Evolutionary conservation across 257 asterid genomes (phyloP), one percentile per base, ranked within the genome.

Genomic region (Salvia miltiorrhiza): DNA sequence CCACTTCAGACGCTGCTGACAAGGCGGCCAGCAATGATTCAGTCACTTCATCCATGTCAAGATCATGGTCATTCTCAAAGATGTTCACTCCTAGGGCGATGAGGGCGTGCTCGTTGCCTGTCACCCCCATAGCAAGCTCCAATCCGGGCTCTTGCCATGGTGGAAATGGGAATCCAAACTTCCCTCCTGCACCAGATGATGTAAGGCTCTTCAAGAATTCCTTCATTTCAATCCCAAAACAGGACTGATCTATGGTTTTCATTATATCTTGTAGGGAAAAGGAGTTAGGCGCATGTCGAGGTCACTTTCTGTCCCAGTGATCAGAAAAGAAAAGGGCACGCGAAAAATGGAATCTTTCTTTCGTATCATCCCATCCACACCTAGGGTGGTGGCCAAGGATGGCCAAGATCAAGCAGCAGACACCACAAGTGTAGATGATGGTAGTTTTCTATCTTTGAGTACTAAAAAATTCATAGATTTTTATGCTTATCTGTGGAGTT

Each of bases 331-430:
- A 8, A 78, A 81, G 62, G 80, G 78, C 73, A 59, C 73, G 33
- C 79, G 79, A 60, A 86, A 77, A 77, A 73, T 59, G 65, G 98
- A 92, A 75, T 79, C 90, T 3, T 83, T 87, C 81, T 87, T 86
- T 71, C 95, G 98, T 47, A 94, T 92, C 24, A 80, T 92, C 65
- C 95, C 97, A 9, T 74, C 96, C 72, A 92, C 97, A 39, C 97
- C 97, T 57, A 77, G 71, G 40, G 85, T 71, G 40, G 85, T 71
- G 28, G 6, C 40, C 40, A 89, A 71, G 75, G 79, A 82, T 60
- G 77, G 63, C n/a, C 84, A 80, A n/a, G 73, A 76, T 26, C 35
- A 71, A 71, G 73, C 43, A 9, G 57, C 83, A 43, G 65, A 63
- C 52, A 57, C 82, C n/a, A n/a, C n/a, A 32, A 53, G 79, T 2